Base-by-base conservation (phyloP, 148 eudicot genomes). In the Rhododendron griersonianum region DNA sequence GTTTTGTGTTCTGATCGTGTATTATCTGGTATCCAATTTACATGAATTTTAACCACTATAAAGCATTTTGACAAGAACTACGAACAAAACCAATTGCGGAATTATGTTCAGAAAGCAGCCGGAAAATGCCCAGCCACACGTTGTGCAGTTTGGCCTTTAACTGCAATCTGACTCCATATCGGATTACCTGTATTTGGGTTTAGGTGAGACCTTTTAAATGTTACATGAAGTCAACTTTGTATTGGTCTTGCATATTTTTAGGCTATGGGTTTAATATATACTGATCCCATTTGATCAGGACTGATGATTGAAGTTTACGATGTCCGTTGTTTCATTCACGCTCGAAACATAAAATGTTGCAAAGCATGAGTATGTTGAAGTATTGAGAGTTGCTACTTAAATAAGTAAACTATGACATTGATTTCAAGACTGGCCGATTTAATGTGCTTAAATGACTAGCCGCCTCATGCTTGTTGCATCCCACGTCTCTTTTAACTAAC, bases 221-320 rank as follows among this genome's bases (percentile, higher is more conserved):
- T 57, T 19, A 57, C 18, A 57, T 16, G n/a, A 57, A 57, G 63
- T 57, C 63, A 57, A 57, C 63, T 57, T 15, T n/a, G 71, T 63
- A 63, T 63, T 63, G 25, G 71, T 63, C 71, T 63, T n/a, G 30
- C 83, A 33, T 80, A 23, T 80, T 79, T 35, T 67, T 65, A 35
- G 30, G 83, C 63, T 79, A 53, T 78, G 87, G 87, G 28, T 61
- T 65, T 82, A 50, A 57, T 30, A 61, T 44, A 16, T 85, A 79
- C 21, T 69, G 37, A 61, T 44, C 63, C 80, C 78, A 30, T 85
- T 57, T 78, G 47, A 78, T 78, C 7, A 74, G 35, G 28, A 39
- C 28, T 35, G 37, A 51, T 5, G 23, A 55, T 61, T 61, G 16
- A 23, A 61, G 35, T 55, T n/a, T 51, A 33, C 57, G 82, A 79